Base-by-base conservation (phyloP, 495 filamentous ascomycete species). In the Aspergillus hancockii region DNA sequence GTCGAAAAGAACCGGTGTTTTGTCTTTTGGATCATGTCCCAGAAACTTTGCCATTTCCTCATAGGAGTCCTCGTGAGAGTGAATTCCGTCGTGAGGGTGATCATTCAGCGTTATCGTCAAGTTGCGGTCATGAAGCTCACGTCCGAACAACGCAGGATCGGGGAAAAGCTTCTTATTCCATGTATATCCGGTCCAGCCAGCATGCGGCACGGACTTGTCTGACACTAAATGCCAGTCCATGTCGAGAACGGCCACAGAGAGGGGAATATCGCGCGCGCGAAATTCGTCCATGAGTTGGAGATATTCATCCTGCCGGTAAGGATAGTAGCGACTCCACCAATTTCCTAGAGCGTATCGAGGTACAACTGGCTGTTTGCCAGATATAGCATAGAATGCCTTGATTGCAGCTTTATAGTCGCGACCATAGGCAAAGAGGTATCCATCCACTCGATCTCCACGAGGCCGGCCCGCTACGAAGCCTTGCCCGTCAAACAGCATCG, bases 171-270 rank as follows among this genome's bases (percentile, higher is more conserved):
- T 61, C 30, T 65, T 74, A 59, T 86, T 81, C 84, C 84, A 87
- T 23, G 76, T 82, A 64, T 87, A 87, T 0, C 84, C 84, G 0
- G 84, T 87, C 84, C 84, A 87, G 2, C 81, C 81, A 19, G 72
- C 69, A 13, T 65, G 57, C 22, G 63, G 64, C 9, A 75, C 68
- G 8, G 58, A 58, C 8, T 79, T 71, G n/a, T 74, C 69, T 36
- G 72, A 60, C 7, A 84, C 80, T 34, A 74, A 59, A 68, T 87
- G 84, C 84, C 84, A 87, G 64, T 86, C 84, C 83, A 87, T 85
- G 60, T 87, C 84, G 9, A 87, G 54, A 0, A 85, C 81, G 12
- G 72, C 81, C 8, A 84, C 83, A 22, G 67, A 77, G 31, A 87
- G 63, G 0, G 84, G 84, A n/a, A 86, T 78, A 0, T 67, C 65